phyloP scores from a whole-genome alignment of 2,329 filamentous ascomycete genomes.

The Fusarium neocosmosporiellum region DNA sequence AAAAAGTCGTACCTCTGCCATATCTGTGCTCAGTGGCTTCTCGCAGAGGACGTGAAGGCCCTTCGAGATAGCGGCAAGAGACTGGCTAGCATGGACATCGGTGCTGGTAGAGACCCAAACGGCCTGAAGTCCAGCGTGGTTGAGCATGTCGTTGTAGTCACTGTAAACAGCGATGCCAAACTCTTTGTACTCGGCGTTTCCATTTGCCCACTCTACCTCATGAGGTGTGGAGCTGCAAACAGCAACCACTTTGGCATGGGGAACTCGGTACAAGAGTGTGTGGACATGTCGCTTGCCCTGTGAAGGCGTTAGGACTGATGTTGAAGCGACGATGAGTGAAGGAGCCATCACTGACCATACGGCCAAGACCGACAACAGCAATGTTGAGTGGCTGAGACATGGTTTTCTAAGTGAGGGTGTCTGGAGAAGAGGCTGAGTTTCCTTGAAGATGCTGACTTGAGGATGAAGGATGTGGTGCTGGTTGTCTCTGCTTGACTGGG shows the following conservation, averaged over 20 bases:
- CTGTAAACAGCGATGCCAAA: conserved; percentile 23
- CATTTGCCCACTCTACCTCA: conserved; percentile 25
- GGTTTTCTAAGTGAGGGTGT: neutral
- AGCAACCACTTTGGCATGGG: conserved; percentile 25
- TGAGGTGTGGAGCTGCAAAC: conserved; percentile 19
- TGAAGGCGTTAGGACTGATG: neutral
- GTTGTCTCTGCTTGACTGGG: neutral
- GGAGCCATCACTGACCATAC: conserved; percentile 14
- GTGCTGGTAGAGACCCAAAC: conserved; percentile 34
- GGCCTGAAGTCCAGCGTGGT: conserved; percentile 25
- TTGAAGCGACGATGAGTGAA: neutral
- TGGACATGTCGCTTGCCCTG: conserved; percentile 32
- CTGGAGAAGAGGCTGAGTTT: rapidly evolving
- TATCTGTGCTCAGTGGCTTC: conserved; percentile 34
- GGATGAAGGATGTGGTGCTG: neutral
- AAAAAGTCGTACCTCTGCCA: conserved; percentile 62
- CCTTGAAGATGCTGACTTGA: neutral
- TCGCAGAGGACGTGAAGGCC: conserved; percentile 34
- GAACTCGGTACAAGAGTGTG: conserved; percentile 25
- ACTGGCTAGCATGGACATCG: conserved; percentile 27
- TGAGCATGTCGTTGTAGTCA: conserved; percentile 31
- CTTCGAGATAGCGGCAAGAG: conserved; percentile 18
- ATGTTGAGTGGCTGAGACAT: conserved; percentile 29
- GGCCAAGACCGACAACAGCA: conserved; percentile 33
- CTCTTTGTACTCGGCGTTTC: conserved; percentile 23